These are phyloP conservation scores for Sporisorium exsertum DNA, from an alignment of 1,284 basidiomycete species.

Conservation along the genomic window DNA sequence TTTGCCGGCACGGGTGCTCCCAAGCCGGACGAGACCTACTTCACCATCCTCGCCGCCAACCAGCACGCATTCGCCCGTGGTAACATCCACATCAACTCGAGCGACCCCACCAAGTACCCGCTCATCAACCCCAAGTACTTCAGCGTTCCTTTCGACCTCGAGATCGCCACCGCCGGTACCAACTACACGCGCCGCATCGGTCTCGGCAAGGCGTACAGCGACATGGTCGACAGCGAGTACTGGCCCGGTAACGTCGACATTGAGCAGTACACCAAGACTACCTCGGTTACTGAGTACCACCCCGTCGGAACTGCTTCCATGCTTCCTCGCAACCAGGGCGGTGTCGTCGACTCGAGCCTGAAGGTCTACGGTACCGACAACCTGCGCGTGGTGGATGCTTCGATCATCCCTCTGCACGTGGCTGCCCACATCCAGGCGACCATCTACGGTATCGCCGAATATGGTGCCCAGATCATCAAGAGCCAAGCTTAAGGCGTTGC, in stretches of 20 bases:
- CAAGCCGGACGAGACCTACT: conserved; percentile 55
- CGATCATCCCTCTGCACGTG: conserved; percentile 64
- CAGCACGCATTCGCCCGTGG: conserved; percentile 76
- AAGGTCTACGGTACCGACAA: conserved; percentile 78
- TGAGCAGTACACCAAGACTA: conserved; percentile 64
- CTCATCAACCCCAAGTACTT: conserved; percentile 77
- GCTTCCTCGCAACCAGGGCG: conserved; percentile 76
- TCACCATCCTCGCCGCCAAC: conserved; percentile 69
- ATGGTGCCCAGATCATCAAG: conserved; percentile 62
- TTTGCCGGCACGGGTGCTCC: conserved; percentile 59
- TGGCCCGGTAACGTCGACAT: conserved; percentile 62
- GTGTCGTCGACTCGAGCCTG: conserved; percentile 77
- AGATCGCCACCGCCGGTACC: conserved; percentile 58
- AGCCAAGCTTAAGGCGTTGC: conserved; percentile 21
- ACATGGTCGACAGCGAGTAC: conserved; percentile 52
- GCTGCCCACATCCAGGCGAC: conserved; percentile 74
- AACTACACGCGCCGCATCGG: conserved; percentile 59
- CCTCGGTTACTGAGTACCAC: conserved; percentile 68
- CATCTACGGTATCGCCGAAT: conserved; percentile 70
- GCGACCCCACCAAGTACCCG: conserved; percentile 74
- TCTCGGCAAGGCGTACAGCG: conserved; percentile 43
- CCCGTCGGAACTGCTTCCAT: conserved; percentile 77
- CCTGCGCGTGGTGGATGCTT: conserved; percentile 72
- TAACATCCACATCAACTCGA: conserved; percentile 73
- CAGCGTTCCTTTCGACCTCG: conserved; percentile 50